Evolutionary conservation across 208 protist genomes (phyloP).

Genomic region (Leptomonas pyrrhocoris): DNA sequence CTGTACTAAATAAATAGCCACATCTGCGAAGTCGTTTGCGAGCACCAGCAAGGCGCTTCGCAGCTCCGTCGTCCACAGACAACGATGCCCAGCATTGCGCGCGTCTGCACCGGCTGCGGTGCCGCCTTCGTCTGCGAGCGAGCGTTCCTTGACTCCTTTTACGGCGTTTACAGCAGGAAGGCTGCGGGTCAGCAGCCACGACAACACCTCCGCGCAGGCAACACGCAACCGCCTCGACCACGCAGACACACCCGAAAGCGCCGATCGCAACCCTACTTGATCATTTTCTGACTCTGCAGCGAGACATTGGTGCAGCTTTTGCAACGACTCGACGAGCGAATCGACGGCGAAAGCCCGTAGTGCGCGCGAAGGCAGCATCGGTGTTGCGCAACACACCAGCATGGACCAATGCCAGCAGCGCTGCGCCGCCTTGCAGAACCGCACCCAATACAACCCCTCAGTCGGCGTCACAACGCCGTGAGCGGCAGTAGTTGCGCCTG

Average conservation of each 20-base stretch:
- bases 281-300: not conserved
- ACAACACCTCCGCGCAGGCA: conserved; percentile 1
- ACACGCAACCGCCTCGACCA: not conserved
- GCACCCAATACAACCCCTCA: not conserved
- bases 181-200: conserved; percentile 15
- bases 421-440: conserved; percentile 5
- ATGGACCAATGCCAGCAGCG: conserved; percentile 33
- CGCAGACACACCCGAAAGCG: not conserved
- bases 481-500: not conserved
- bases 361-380: not conserved
- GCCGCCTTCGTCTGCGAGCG: not conserved
- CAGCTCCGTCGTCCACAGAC: conserved; percentile 3
- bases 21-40: conserved; percentile 1
- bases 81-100: not conserved
- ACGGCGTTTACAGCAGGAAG: not conserved
- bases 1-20: not conserved
- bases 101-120: not conserved
- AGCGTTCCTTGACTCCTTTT: not conserved
- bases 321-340: conserved; percentile 6
- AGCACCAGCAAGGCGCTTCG: not conserved
- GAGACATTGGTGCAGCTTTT: conserved; percentile 3
- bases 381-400: conserved; percentile 20
- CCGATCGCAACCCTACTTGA: not conserved
- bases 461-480: not conserved
- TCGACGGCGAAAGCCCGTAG: conserved; percentile 3